These are phyloP conservation scores for Gossypium rotundifolium DNA, from an alignment of 345 rosid species.

Conservation along the genomic window DNA sequence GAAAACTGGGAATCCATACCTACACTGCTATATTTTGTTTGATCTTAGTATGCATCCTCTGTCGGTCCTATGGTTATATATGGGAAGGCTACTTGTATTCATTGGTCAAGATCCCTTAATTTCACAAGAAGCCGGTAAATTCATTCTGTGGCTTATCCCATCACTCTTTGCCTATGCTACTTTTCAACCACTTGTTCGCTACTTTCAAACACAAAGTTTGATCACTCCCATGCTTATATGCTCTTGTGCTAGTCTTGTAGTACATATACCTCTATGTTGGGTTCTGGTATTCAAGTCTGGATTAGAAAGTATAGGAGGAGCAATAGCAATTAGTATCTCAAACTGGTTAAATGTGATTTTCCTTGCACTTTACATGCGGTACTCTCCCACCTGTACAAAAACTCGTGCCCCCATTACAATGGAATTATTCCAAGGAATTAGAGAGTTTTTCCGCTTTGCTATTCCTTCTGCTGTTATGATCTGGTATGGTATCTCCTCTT, in stretches of 20 bases:
- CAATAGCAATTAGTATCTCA: constrained; percentile 23
- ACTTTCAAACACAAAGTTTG: constrained; percentile 35
- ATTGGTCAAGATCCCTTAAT: constrained; percentile 37
- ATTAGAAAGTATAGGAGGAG: constrained; percentile 27
- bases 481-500: constrained; percentile 21
- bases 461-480: constrained; percentile 37
- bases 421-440: constrained; percentile 27
- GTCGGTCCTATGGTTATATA: constrained; percentile 30
- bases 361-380: constrained; percentile 26
- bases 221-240: constrained; percentile 29
- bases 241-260: constrained; percentile 20
- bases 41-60: constrained; percentile 25
- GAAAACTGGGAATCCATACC: constrained; percentile 31
- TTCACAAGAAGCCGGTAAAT: constrained; percentile 25
- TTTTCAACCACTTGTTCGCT: constrained; percentile 30
- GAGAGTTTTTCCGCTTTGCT: constrained; percentile 33
- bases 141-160: constrained; percentile 11
- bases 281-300: constrained; percentile 27
- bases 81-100: constrained; percentile 30
- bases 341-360: constrained; percentile 26
- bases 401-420: constrained; percentile 23
- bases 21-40: constrained; percentile 35
- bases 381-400: constrained; percentile 30
- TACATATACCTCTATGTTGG: constrained; percentile 40
- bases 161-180: constrained; percentile 15